Evolutionary conservation across 2,329 filamentous ascomycete genomes (phyloP).

Genomic region (Cytospora paraplurivora): DNA sequence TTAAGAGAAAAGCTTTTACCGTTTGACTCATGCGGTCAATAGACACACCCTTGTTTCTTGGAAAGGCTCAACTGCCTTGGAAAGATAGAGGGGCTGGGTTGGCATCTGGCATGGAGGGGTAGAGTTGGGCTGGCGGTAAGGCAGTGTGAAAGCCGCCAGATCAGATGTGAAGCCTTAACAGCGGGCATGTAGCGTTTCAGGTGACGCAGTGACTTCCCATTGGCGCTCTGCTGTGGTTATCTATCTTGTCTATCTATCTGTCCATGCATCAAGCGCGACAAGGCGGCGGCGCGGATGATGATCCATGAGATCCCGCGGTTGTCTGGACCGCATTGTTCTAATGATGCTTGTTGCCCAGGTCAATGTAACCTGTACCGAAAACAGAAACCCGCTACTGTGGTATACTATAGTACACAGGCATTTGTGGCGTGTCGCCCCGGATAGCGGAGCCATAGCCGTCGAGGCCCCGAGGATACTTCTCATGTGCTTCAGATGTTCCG

Average conservation of each 20-base stretch:
- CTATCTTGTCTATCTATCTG: too few relatives aligned
- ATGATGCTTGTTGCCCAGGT: neutral
- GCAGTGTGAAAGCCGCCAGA: constrained; percentile 18
- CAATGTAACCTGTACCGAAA: too few relatives aligned
- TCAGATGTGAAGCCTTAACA: constrained; percentile 23
- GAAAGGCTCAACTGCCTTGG: constrained; percentile 14
- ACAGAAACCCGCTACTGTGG: too few relatives aligned
- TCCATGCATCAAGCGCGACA: neutral
- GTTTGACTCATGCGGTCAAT: constrained; percentile 22
- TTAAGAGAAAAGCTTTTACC: constrained; percentile 11
- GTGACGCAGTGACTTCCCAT: constrained; percentile 1
- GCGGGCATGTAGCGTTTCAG: constrained; percentile 18
- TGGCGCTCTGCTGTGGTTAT: neutral
- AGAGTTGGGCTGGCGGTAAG: constrained; percentile 25
- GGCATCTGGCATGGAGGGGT: constrained; percentile 26
- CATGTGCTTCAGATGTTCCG: neutral
- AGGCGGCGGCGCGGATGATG: neutral
- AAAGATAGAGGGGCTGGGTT: constrained; percentile 12
- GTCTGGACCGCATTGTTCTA: neutral
- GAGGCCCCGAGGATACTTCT: neutral
- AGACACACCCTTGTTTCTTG: constrained; percentile 15
- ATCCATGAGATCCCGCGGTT: neutral
- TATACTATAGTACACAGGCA: neutral
- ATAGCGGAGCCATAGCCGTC: neutral
- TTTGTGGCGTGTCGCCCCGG: neutral